Base-by-base conservation (phyloP, 1,139 yeast species). In the Scheffersomyces insectosa region DNA sequence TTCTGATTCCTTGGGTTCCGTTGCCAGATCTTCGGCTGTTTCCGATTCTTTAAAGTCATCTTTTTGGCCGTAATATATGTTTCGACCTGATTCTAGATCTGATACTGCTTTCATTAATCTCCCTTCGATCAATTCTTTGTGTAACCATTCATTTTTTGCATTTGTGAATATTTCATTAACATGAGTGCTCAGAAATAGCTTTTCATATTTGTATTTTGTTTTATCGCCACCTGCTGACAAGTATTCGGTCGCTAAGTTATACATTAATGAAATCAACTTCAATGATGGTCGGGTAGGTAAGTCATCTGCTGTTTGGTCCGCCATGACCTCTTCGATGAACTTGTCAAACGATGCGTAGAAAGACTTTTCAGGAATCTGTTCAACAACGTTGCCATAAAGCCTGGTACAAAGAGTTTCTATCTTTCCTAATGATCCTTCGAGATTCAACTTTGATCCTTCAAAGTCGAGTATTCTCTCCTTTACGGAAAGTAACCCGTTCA, bases 61-160 rank as follows among this genome's bases (percentile, higher is more conserved):
- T 20, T 20, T 20, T 20, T 20, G 25, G 25, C 25, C 25, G 25
- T 20, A 20, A 20, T 20, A 20, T 7, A 20, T 20, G 2, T 5
- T 20, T 7, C 6, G 8, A 20, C 8, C 25, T 15, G 23, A 5
- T 14, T 10, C 12, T 8, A 31, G 16, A 14, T 31, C 11, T 13
- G 9, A 15, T 15, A 25, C 20, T 28, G 23, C 23, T 37, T 12
- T 30, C 16, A 13, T 9, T 9, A 30, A 8, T 11, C 30, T 28
- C 15, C 23, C 36, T 11, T 33, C 38, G 12, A 36, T 33, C 11
- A 40, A 31, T 16, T 33, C 33, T 8, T 28, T 13, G 13, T 44
- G 33, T n/a, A 55, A 37, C 75, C 75, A 70, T 9, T 57, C 44
- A 41, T 66, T 63, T 48, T 71, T 71, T 12, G 49, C 41, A 9